These are phyloP conservation scores for Magnusiomyces sp. DNA, from an alignment of 1,139 yeast genomes.

Conservation along the genomic window DNA sequence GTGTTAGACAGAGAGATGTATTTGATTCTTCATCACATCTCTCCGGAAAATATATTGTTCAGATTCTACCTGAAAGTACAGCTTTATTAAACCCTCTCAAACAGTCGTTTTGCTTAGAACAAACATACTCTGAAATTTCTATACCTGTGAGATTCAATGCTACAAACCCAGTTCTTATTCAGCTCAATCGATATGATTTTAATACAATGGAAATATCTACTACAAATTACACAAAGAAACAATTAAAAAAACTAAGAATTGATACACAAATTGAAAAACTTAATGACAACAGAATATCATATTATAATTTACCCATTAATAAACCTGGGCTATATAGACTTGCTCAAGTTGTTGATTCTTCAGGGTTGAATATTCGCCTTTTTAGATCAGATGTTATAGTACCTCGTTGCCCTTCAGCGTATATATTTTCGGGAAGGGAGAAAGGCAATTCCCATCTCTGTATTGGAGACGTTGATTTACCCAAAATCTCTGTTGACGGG, in stretches of 20 bases:
- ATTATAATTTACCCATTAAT: slow-evolving; percentile 49
- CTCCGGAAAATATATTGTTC: slow-evolving; percentile 76
- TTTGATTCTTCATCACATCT: slow-evolving; percentile 65
- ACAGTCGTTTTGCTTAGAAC: slow-evolving; percentile 54
- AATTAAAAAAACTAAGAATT: slow-evolving; percentile 36
- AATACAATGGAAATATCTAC: slow-evolving; percentile 42
- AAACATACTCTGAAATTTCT: slow-evolving; percentile 30
- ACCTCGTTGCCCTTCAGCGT: slow-evolving; percentile 70
- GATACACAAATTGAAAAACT: slow-evolving; percentile 33
- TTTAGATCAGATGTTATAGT: slow-evolving; percentile 58
- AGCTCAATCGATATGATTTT: slow-evolving; percentile 54
- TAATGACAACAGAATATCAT: slow-evolving; percentile 33
- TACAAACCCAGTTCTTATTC: slow-evolving; percentile 62
- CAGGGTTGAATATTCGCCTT: slow-evolving; percentile 51
- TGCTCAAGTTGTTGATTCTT: slow-evolving; percentile 54
- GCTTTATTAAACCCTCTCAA: slow-evolving; percentile 74
- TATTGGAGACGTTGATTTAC: slow-evolving; percentile 48
- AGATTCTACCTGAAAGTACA: slow-evolving; percentile 85
- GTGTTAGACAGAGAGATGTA: slow-evolving; percentile 36
- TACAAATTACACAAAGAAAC: slow-evolving; percentile 49
- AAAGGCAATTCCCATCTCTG: slow-evolving; percentile 43
- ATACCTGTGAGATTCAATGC: slow-evolving; percentile 80
- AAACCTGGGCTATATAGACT: slow-evolving; percentile 71
- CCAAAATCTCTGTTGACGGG: slow-evolving; percentile 56
- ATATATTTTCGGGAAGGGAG: slow-evolving; percentile 32